Conservation (phyloP, 202 grass and related monocot genomes). For the Setaria viridis region DNA sequence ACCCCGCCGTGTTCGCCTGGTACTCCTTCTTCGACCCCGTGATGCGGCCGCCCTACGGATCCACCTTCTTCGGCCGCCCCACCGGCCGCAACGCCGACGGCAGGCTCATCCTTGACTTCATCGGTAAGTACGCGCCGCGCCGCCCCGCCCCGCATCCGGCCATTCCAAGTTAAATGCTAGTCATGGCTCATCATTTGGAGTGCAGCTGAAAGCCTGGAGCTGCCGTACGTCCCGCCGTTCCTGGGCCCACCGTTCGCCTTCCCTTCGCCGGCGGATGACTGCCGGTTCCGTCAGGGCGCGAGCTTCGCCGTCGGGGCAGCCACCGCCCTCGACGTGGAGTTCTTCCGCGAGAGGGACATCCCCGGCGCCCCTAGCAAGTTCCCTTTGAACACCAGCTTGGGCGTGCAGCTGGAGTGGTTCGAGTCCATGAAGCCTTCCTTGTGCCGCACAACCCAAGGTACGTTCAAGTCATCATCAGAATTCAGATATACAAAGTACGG, state of each 20-base stretch:
- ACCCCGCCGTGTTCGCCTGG: slow-evolving; percentile 16
- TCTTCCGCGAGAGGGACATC: slow-evolving; percentile 42
- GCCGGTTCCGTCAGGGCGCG: slow-evolving; percentile 52
- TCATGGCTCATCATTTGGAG: not conserved
- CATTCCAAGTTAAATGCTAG: too few species aligned
- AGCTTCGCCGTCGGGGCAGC: slow-evolving; percentile 74
- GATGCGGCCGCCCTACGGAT: slow-evolving; percentile 58
- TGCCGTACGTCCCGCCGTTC: slow-evolving; percentile 64
- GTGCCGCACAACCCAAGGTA: not conserved
- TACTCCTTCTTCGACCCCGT: slow-evolving; percentile 9
- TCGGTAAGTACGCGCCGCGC: slow-evolving; percentile 38
- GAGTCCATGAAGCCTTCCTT: not conserved
- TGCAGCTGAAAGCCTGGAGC: slow-evolving; percentile 54
- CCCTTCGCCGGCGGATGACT: too few species aligned
- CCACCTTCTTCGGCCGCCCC: slow-evolving; percentile 66
- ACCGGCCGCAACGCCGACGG: slow-evolving; percentile 67
- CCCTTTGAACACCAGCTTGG: slow-evolving; percentile 19
- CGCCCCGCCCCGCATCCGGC: too few species aligned
- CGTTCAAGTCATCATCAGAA: too few species aligned
- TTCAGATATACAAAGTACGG: too few species aligned
- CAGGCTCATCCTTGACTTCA: slow-evolving; percentile 72
- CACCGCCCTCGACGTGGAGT: slow-evolving; percentile 57
- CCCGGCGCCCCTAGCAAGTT: slow-evolving; percentile 1
- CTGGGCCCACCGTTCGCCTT: slow-evolving; percentile 14
- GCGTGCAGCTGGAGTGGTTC: slow-evolving; percentile 37